Evolutionary conservation across 2,329 filamentous ascomycete genomes (phyloP).

Genomic region (Clonostachys solani): DNA sequence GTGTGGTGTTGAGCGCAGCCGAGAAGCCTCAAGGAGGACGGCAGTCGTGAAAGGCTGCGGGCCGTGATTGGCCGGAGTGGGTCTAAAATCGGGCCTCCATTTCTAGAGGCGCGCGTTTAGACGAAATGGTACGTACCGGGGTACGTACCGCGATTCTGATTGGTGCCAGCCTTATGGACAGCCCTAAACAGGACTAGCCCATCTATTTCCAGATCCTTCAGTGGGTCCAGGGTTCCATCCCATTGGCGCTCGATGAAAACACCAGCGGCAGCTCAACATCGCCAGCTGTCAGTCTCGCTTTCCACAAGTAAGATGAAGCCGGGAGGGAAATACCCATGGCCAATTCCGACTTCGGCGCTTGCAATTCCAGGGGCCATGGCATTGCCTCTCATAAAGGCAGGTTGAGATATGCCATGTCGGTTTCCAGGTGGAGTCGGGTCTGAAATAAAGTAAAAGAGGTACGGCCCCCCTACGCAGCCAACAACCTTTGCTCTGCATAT

Average conservation of each 20-base stretch:
- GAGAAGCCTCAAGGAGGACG: not conserved
- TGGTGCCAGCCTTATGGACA: no score
- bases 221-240: not conserved
- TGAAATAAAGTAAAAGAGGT: no score
- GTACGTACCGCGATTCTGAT: not conserved
- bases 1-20: not conserved
- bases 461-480: no score
- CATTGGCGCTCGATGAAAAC: not conserved
- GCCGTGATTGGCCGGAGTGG: not conserved
- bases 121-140: not conserved
- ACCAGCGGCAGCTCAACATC: not conserved
- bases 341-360: no score
- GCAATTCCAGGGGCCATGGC: no score
- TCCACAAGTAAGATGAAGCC: no score
- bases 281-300: no score
- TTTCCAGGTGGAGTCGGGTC: no score
- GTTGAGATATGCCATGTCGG: no score
- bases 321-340: no score
- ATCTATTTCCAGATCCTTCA: not conserved
- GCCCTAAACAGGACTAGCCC: not conserved
- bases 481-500: no score
- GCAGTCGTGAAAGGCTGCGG: not conserved
- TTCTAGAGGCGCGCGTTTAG: conserved; percentile 1
- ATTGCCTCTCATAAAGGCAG: no score
- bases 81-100: not conserved